These are phyloP conservation scores for Sugiyamaella pinicola DNA, from an alignment of 1,139 yeast species.

Conservation along the genomic window DNA sequence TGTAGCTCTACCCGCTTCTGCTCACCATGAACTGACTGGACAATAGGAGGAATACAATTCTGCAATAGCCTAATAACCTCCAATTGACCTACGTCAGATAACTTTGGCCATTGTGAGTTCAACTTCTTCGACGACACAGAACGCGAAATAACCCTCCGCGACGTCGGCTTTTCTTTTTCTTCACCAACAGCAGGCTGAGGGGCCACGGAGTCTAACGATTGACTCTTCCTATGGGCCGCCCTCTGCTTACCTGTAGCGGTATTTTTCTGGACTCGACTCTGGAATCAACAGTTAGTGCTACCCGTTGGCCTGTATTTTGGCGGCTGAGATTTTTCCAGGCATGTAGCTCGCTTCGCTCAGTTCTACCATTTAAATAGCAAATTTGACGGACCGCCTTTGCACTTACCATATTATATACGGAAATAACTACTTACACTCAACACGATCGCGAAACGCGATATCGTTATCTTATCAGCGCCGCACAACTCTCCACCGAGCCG, in stretches of 20 bases:
- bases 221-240: not conserved
- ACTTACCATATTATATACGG: slow-evolving; percentile 1
- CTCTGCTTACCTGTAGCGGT: slow-evolving; percentile 7
- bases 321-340: no score
- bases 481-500: not conserved
- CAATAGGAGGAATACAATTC: slow-evolving; percentile 25
- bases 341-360: no score
- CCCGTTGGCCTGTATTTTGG: no score
- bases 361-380: no score
- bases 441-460: not conserved
- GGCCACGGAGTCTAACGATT: slow-evolving; percentile 13
- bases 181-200: slow-evolving; percentile 11
- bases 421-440: not conserved
- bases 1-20: slow-evolving; percentile 25
- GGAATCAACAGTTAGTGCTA: not conserved
- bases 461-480: slow-evolving; percentile 3
- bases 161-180: not conserved
- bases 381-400: no score
- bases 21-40: slow-evolving; percentile 29
- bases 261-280: slow-evolving; percentile 7
- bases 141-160: slow-evolving; percentile 6
- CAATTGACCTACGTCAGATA: slow-evolving; percentile 28
- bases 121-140: slow-evolving; percentile 22
- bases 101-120: slow-evolving; percentile 29
- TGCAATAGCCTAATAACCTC: slow-evolving; percentile 27